Percentiles rank a stretch among this genome's conserved stretches.
Conservation (phyloP, 2,329 filamentous ascomycete species). For the Cryphonectria japonica region DNA sequence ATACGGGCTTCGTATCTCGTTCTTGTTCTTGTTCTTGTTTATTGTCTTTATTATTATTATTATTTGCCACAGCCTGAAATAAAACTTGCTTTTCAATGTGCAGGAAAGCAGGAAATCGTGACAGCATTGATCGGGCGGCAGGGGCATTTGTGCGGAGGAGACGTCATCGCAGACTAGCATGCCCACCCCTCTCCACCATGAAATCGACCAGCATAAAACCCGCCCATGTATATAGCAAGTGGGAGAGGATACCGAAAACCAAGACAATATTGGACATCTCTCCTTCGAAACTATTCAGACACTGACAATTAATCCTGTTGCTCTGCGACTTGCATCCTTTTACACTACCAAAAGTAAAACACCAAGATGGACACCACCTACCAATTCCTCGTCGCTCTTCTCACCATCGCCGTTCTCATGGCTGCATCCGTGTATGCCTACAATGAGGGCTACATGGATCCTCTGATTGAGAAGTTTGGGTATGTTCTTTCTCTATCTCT, state of each 20-base stretch:
- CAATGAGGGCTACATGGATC: conserved; percentile 43
- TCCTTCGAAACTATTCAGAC: not conserved
- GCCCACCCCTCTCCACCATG: no score
- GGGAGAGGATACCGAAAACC: not conserved
- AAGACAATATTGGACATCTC: not conserved
- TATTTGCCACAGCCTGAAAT: not conserved
- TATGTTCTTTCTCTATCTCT: conserved; percentile 22
- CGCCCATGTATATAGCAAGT: not conserved
- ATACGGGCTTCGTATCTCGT: not conserved
- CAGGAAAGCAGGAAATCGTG: not conserved
- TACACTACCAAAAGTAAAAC: not conserved
- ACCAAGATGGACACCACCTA: conserved; percentile 28
- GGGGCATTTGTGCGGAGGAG: not conserved
- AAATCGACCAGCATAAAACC: no score
- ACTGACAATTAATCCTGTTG: no score
- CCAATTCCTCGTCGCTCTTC: conserved; percentile 35
- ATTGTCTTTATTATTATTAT: not conserved
- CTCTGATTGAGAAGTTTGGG: conserved; percentile 43
- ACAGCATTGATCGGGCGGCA: not conserved
- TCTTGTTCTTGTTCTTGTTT: not conserved
- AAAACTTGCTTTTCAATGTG: not conserved
- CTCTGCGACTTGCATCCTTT: not conserved
- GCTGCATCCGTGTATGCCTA: conserved; percentile 42
- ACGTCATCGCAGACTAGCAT: not conserved
- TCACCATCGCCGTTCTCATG: conserved; percentile 36